Evolutionary conservation across 345 rosid genomes (phyloP).

Genomic region (thale cress (Arabidopsis thaliana)): DNA sequence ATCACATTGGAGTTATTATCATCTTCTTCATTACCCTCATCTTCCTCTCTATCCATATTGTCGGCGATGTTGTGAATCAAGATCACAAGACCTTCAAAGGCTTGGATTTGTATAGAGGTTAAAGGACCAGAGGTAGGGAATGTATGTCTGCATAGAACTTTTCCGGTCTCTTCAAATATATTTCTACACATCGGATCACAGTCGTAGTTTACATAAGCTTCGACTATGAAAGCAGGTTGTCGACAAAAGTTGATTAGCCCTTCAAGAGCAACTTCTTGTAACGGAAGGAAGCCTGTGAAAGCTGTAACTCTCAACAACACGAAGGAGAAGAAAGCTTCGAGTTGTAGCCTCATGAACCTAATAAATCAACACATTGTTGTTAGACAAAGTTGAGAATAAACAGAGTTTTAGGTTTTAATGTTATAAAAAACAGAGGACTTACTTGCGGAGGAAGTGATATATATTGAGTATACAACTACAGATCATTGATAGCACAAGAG

Average conservation of each 20-base stretch:
- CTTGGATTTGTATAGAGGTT: slow-evolving; percentile 74
- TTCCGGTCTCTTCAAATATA: slow-evolving; percentile 76
- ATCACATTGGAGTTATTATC: slow-evolving; percentile 42
- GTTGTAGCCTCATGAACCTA: slow-evolving; percentile 83
- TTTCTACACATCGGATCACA: slow-evolving; percentile 71
- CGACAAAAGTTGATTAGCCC: slow-evolving; percentile 81
- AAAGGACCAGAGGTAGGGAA: slow-evolving; percentile 72
- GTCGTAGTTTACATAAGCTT: slow-evolving; percentile 84
- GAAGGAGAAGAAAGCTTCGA: slow-evolving; percentile 86
- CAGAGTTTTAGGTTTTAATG: background rate
- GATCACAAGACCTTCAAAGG: slow-evolving; percentile 89
- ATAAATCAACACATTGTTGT: slow-evolving; percentile 15
- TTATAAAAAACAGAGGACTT: slow-evolving; percentile 7
- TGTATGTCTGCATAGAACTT: slow-evolving; percentile 81
- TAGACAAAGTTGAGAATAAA: background rate
- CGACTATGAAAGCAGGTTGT: slow-evolving; percentile 78
- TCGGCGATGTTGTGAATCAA: slow-evolving; percentile 82
- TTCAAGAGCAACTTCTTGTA: slow-evolving; percentile 91
- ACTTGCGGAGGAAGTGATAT: slow-evolving; percentile 90
- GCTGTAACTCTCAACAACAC: slow-evolving; percentile 63
- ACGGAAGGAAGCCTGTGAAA: slow-evolving; percentile 52
- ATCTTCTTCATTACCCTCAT: slow-evolving; percentile 41
- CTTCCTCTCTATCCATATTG: slow-evolving; percentile 61
- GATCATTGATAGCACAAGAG: slow-evolving; percentile 84
- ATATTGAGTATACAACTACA: slow-evolving; percentile 83